Conservation (phyloP, 805 yeast genomes). For the Huiozyma sinensis region DNA sequence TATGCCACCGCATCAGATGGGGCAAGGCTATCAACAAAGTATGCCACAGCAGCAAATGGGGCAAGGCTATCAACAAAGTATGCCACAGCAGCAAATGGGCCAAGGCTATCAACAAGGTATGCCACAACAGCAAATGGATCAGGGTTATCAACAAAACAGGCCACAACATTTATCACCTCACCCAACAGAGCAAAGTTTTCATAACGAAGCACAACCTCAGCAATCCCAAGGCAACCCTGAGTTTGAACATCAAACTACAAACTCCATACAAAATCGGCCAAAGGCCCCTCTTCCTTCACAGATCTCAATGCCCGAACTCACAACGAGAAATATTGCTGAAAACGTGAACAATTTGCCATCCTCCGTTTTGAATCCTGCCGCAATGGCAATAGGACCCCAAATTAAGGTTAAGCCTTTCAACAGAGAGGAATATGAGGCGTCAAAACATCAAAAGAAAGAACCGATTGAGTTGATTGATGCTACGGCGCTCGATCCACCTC, state of each 20-base stretch:
- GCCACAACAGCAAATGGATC: conserved; percentile 8
- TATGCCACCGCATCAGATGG: conserved; percentile 5
- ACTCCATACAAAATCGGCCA: too few relatives aligned
- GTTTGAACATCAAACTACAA: too few relatives aligned
- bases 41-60: conserved; percentile 6
- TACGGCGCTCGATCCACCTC: conserved; percentile 21
- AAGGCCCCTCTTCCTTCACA: background rate
- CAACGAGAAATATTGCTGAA: background rate
- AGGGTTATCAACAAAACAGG: background rate
- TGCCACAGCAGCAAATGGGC: conserved; percentile 5
- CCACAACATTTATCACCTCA: background rate
- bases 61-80: conserved; percentile 2
- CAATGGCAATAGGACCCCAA: conserved; percentile 3
- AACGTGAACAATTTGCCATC: background rate
- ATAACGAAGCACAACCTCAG: conserved; percentile 5
- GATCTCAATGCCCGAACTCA: background rate
- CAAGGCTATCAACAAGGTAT: conserved; percentile 6
- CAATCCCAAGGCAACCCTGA: background rate
- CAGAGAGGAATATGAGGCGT: conserved; percentile 8
- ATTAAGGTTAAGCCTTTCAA: conserved; percentile 16
- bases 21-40: conserved; percentile 3
- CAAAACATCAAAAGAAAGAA: conserved; percentile 4
- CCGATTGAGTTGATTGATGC: conserved; percentile 11
- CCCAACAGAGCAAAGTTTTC: conserved; percentile 3
- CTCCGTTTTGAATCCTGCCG: background rate